These are phyloP conservation scores for Circinella minor DNA, from an alignment of 371 early-diverging fungal species.

Conservation along the genomic window DNA sequence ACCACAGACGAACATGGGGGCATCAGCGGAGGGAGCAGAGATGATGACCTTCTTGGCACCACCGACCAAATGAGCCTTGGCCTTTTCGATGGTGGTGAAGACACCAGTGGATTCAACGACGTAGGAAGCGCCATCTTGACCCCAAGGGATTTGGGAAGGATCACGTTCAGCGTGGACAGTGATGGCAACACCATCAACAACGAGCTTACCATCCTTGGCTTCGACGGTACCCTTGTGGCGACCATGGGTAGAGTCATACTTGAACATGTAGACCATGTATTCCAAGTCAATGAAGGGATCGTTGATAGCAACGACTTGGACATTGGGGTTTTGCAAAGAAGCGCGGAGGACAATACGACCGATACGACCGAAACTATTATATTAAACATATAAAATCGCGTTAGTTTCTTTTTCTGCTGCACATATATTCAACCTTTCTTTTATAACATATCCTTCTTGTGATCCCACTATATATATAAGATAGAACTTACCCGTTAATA, in stretches of 20 bases:
- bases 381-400: background rate
- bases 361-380: slow-evolving; percentile 91
- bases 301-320: slow-evolving; percentile 96
- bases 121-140: slow-evolving; percentile 84
- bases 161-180: slow-evolving; percentile 70
- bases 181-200: slow-evolving; percentile 85
- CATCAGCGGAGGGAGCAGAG: slow-evolving; percentile 95
- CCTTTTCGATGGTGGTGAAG: slow-evolving; percentile 93
- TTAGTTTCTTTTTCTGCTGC: background rate
- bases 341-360: slow-evolving; percentile 98
- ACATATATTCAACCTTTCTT: background rate
- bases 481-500: slow-evolving; percentile 90
- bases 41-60: slow-evolving; percentile 99
- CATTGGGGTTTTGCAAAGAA: slow-evolving; percentile 73
- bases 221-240: slow-evolving; percentile 81
- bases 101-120: slow-evolving; percentile 99
- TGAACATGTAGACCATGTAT: slow-evolving; percentile 97
- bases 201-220: slow-evolving; percentile 81
- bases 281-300: slow-evolving; percentile 97
- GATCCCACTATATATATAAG: background rate
- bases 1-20: slow-evolving; percentile 88
- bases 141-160: slow-evolving; percentile 96
- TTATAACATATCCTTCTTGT: background rate
- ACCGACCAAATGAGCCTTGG: slow-evolving; percentile 87
- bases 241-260: slow-evolving; percentile 99